These are phyloP conservation scores for Kuraishia molischiana DNA, from an alignment of 805 yeast species.

Conservation along the genomic window DNA sequence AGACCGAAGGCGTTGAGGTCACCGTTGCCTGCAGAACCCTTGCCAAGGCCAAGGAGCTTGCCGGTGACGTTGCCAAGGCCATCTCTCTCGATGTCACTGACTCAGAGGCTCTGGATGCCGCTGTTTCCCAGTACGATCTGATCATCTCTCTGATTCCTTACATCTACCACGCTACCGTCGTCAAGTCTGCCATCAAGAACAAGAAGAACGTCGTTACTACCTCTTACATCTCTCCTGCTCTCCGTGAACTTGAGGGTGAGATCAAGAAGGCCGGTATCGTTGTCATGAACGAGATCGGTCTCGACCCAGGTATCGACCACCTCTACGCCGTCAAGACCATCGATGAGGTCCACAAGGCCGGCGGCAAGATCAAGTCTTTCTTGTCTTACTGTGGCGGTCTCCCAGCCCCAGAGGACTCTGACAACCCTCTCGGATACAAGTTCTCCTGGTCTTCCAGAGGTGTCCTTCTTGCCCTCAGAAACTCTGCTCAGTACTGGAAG, in stretches of 20 bases:
- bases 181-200: constrained; percentile 83
- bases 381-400: constrained; percentile 97
- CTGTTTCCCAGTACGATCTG: constrained; percentile 69
- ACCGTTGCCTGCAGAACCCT: constrained; percentile 96
- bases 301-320: constrained; percentile 98
- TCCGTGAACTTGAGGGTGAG: constrained; percentile 76
- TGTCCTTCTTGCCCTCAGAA: constrained; percentile 90
- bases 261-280: constrained; percentile 92
- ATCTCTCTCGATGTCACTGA: constrained; percentile 84
- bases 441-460: constrained; percentile 99
- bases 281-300: constrained; percentile 97
- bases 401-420: constrained; percentile 96
- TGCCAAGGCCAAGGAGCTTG: constrained; percentile 76
- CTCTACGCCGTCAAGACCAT: constrained; percentile 97
- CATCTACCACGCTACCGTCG: constrained; percentile 88
- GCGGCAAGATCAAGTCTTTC: constrained; percentile 92
- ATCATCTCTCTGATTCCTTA: constrained; percentile 95
- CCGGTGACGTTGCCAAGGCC: constrained; percentile 73
- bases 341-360: constrained; percentile 86
- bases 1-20: constrained; percentile 71
- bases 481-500: constrained; percentile 82
- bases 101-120: constrained; percentile 66
- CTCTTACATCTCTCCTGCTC: constrained; percentile 91
- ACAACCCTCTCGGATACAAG: constrained; percentile 97
- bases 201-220: constrained; percentile 88